Evolutionary conservation across 768 basidiomycete genomes (phyloP).

Genomic region (Lactifluus piperatus): DNA sequence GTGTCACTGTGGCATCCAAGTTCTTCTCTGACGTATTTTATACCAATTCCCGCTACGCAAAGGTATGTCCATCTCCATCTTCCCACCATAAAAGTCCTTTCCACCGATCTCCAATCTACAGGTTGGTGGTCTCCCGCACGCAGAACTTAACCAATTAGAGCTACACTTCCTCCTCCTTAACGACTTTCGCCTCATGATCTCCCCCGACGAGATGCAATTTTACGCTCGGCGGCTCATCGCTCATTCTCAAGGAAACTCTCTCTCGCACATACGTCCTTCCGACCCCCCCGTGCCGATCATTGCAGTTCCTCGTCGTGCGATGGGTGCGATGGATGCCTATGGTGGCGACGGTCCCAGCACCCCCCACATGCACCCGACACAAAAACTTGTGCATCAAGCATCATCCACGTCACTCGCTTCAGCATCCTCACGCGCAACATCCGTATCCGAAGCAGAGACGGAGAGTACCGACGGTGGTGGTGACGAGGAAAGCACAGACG

Average conservation of each 20-base stretch:
- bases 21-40: conserved; percentile 99
- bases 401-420: conserved; percentile 23
- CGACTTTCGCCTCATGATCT: conserved; percentile 86
- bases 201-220: conserved; percentile 84
- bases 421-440: conserved; percentile 24
- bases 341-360: conserved; percentile 18
- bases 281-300: conserved; percentile 9
- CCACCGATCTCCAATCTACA: conserved; percentile 26
- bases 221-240: conserved; percentile 87
- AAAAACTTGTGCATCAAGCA: conserved; percentile 12
- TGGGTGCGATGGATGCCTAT: conserved; percentile 42
- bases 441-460: conserved; percentile 30
- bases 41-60: conserved; percentile 97
- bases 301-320: conserved; percentile 29
- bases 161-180: conserved; percentile 95
- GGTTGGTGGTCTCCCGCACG: conserved; percentile 92
- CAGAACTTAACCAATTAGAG: conserved; percentile 93
- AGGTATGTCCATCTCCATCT: conserved; percentile 43
- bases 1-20: conserved; percentile 98
- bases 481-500: conserved; percentile 54
- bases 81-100: neutral
- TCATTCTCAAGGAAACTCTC: conserved; percentile 41
- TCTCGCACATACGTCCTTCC: neutral
- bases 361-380: conserved; percentile 13
- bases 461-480: conserved; percentile 27